Evolutionary conservation across 2,329 filamentous ascomycete genomes (phyloP).

Genomic region (Nothophaeocryptopus gaeumannii): DNA sequence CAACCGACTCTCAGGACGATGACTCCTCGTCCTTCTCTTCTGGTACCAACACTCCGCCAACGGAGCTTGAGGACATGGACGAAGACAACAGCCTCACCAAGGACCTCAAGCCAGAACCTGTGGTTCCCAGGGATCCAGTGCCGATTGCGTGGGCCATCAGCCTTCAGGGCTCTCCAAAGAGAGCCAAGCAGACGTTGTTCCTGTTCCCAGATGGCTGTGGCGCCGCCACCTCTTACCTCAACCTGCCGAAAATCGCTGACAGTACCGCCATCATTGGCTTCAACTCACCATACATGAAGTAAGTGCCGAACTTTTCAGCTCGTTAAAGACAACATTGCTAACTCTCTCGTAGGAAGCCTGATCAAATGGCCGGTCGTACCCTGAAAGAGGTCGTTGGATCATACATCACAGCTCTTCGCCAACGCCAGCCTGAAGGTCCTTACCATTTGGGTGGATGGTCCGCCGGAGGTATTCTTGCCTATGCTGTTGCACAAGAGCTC

Average conservation of each 20-base stretch:
- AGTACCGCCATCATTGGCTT: constrained; percentile 26
- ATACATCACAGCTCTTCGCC: constrained; percentile 39
- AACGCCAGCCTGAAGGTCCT: constrained; percentile 49
- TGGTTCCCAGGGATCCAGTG: background rate
- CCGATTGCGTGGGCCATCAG: constrained; percentile 10
- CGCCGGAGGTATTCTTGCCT: constrained; percentile 70
- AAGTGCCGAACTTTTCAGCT: background rate
- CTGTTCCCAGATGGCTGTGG: constrained; percentile 49
- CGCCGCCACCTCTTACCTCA: constrained; percentile 47
- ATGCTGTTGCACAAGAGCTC: constrained; percentile 27
- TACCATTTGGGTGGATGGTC: constrained; percentile 72
- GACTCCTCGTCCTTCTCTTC: too few relatives aligned
- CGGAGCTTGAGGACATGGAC: background rate
- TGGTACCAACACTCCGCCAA: too few relatives aligned
- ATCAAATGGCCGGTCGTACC: constrained; percentile 13
- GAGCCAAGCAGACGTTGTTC: constrained; percentile 16
- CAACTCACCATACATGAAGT: constrained; percentile 22
- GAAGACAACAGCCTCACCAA: background rate
- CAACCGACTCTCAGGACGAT: too few relatives aligned
- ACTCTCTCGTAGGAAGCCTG: constrained; percentile 24
- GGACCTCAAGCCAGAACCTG: background rate
- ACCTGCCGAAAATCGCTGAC: constrained; percentile 41
- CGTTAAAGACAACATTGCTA: background rate
- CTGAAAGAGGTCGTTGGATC: constrained; percentile 4
- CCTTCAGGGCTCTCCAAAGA: constrained; percentile 21